These are phyloP conservation scores for Moricandia arvensis DNA, from an alignment of 345 rosid genomes.

Conservation along the genomic window DNA sequence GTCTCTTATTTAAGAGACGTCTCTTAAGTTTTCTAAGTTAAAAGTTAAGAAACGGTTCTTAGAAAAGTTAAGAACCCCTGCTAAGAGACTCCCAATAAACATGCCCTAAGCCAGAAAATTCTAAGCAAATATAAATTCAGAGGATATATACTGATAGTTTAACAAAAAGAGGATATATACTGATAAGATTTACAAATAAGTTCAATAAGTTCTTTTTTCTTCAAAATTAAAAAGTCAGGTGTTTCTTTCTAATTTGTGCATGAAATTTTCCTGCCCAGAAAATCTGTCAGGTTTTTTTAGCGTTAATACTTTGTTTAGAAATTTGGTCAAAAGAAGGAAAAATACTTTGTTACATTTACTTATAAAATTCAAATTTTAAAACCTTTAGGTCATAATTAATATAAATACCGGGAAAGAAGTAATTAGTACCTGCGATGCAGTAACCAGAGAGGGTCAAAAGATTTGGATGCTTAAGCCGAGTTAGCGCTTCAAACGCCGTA, in stretches of 20 bases:
- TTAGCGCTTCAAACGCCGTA: conserved; percentile 54
- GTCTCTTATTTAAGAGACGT: too few species aligned
- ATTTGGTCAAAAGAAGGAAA: neutral
- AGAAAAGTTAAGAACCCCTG: too few species aligned
- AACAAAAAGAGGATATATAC: neutral
- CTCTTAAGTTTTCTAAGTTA: too few species aligned
- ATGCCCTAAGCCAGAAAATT: neutral
- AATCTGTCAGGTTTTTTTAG: neutral
- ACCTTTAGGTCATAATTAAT: neutral
- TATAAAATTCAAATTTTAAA: neutral
- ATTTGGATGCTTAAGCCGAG: conserved; percentile 83
- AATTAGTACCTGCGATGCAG: conserved; percentile 80
- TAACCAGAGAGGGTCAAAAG: conserved; percentile 81
- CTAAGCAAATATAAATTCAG: neutral
- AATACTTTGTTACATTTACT: neutral
- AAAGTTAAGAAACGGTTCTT: too few species aligned
- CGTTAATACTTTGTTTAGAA: conserved; percentile 1
- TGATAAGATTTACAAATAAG: neutral
- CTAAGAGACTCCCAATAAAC: too few species aligned
- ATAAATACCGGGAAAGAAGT: neutral
- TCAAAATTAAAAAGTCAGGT: neutral
- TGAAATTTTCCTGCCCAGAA: neutral
- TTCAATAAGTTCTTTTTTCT: neutral
- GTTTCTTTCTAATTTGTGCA: neutral
- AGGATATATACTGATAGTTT: too few species aligned